Conservation (phyloP, 2,329 filamentous ascomycete species). For the Talaromyces sp. region DNA sequence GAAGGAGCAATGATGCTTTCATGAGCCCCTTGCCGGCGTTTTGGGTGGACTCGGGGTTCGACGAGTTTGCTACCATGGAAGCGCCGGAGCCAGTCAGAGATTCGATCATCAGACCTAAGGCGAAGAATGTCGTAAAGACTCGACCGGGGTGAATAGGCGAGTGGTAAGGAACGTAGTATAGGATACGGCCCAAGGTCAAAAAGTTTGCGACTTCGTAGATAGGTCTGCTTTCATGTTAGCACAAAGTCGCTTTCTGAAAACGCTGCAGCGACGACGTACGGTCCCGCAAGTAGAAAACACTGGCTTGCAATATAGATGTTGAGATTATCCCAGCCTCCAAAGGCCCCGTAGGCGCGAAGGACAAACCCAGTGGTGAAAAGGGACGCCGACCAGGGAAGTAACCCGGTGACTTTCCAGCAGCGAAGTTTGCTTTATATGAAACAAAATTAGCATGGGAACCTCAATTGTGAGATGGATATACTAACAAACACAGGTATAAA, state of each 20-base stretch:
- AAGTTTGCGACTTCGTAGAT: constrained; percentile 46
- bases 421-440: constrained; percentile 27
- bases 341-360: constrained; percentile 31
- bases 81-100: constrained; percentile 49
- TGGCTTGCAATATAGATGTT: constrained; percentile 34
- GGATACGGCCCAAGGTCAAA: constrained; percentile 48
- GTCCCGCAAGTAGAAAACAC: constrained; percentile 35
- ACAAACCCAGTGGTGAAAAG: constrained; percentile 37
- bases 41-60: constrained; percentile 29
- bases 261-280: constrained; percentile 21
- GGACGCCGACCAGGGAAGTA: constrained; percentile 37
- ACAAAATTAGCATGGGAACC: constrained; percentile 5
- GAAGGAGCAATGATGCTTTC: constrained; percentile 47
- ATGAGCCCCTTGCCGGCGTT: constrained; percentile 42
- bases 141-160: constrained; percentile 50
- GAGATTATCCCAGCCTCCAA: constrained; percentile 31
- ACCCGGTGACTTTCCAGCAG: constrained; percentile 37
- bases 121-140: constrained; percentile 55
- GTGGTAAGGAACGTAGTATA: constrained; percentile 47
- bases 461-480: background rate
- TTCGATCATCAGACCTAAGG: constrained; percentile 46
- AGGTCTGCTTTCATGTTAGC: constrained; percentile 20
- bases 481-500: constrained; percentile 34
- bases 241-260: background rate
- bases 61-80: constrained; percentile 38